Conservation (phyloP, 1,284 basidiomycete genomes). For the Cryptococcus wingfieldii region DNA sequence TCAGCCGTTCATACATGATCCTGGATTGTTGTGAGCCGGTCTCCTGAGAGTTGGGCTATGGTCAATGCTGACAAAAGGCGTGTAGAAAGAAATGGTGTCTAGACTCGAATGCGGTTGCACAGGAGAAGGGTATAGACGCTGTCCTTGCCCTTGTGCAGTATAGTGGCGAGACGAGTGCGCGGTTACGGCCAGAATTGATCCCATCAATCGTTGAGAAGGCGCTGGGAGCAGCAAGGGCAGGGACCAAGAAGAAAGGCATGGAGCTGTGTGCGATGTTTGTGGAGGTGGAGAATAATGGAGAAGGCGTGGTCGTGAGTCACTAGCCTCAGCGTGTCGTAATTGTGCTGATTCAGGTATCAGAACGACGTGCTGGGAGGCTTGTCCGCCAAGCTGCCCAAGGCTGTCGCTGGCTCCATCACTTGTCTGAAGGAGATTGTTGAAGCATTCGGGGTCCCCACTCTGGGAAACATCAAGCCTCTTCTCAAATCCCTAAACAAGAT, state of each 20-base stretch:
- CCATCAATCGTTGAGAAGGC: constrained; percentile 94
- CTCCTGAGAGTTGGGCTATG: not conserved
- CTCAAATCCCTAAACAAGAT: constrained; percentile 87
- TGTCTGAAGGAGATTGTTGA: constrained; percentile 74
- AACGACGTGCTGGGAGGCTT: constrained; percentile 78
- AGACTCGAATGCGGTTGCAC: constrained; percentile 94
- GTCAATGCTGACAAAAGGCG: not conserved
- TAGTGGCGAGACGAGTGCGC: constrained; percentile 80
- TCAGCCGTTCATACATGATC: constrained; percentile 68
- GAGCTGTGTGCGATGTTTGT: constrained; percentile 87
- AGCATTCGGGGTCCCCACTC: constrained; percentile 72
- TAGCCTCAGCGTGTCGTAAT: not conserved
- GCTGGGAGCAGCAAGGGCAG: constrained; percentile 82
- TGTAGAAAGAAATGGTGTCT: constrained; percentile 76
- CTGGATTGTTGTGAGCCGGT: constrained; percentile 33
- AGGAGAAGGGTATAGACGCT: constrained; percentile 93
- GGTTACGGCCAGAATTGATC: constrained; percentile 69
- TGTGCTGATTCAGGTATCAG: constrained; percentile 50
- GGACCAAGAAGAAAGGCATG: constrained; percentile 83
- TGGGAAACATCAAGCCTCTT: constrained; percentile 69
- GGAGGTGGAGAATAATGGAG: constrained; percentile 85
- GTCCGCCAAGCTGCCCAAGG: constrained; percentile 89
- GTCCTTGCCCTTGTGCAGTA: constrained; percentile 80
- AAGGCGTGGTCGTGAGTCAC: constrained; percentile 76
- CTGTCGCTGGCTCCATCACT: constrained; percentile 74